These are phyloP conservation scores for Linnemannia schmuckeri DNA, from an alignment of 192 early-diverging fungal genomes.

Conservation along the genomic window DNA sequence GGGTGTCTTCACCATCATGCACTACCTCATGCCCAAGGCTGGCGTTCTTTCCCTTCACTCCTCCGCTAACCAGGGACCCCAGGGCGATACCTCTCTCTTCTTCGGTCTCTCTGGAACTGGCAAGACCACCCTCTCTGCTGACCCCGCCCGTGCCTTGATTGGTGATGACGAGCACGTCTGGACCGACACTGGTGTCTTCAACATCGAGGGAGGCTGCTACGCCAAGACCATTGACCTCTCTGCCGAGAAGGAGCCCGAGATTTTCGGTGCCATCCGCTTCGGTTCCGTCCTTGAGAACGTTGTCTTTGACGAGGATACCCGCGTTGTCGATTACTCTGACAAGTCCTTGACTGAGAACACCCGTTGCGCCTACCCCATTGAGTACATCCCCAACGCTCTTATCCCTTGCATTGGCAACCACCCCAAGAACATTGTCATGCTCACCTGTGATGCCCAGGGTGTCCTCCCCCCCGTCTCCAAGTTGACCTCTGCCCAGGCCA, in stretches of 20 bases:
- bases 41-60: slow-evolving; percentile 93
- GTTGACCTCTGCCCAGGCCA: slow-evolving; percentile 88
- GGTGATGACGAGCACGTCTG: slow-evolving; percentile 99
- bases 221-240: slow-evolving; percentile 97
- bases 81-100: slow-evolving; percentile 96
- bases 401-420: slow-evolving; percentile 90
- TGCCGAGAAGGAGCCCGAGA: slow-evolving; percentile 98
- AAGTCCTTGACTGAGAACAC: slow-evolving; percentile 93
- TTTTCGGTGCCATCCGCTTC: slow-evolving; percentile 96
- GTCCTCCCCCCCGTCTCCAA: slow-evolving; percentile 94
- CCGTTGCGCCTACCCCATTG: slow-evolving; percentile 95
- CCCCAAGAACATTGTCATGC: slow-evolving; percentile 95
- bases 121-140: slow-evolving; percentile 97
- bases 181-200: slow-evolving; percentile 96
- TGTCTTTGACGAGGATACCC: slow-evolving; percentile 81
- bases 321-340: slow-evolving; percentile 88
- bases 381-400: slow-evolving; percentile 94
- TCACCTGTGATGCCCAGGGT: slow-evolving; percentile 98
- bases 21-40: slow-evolving; percentile 97
- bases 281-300: slow-evolving; percentile 98
- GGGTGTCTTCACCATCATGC: slow-evolving; percentile 98
- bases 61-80: slow-evolving; percentile 93
- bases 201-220: slow-evolving; percentile 99
- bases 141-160: slow-evolving; percentile 93
- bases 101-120: slow-evolving; percentile 98